Percentiles rank a stretch among this genome's conserved stretches.
Conservation (phyloP, 176 grass and related monocot species). For the Calamus simplicifolius region DNA sequence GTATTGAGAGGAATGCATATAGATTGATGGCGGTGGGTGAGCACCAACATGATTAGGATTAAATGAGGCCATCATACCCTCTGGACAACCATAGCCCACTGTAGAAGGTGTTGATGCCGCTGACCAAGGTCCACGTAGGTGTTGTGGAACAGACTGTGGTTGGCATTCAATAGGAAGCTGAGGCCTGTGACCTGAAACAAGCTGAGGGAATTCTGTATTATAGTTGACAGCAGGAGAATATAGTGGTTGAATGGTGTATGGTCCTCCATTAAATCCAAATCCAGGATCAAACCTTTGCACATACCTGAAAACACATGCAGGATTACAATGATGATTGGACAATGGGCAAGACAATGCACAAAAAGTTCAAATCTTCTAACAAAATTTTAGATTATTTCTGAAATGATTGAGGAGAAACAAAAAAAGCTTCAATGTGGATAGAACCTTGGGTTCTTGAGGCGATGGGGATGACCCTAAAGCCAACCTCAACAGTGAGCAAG, state of each 20-base stretch:
- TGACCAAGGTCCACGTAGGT: conserved; percentile 49
- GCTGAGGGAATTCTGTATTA: conserved; percentile 94
- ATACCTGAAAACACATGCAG: conserved; percentile 36
- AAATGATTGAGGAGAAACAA: too few relatives aligned
- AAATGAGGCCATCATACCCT: conserved; percentile 40
- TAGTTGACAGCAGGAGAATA: conserved; percentile 95
- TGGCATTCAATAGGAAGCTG: conserved; percentile 55
- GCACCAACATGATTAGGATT: conserved; percentile 26
- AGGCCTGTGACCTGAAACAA: conserved; percentile 53
- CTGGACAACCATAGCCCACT: conserved; percentile 40
- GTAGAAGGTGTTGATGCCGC: conserved; percentile 30
- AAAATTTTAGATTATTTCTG: too few relatives aligned
- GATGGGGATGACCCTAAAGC: too few relatives aligned
- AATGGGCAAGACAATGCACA: too few relatives aligned
- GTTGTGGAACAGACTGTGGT: conserved; percentile 36
- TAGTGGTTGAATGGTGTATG: conserved; percentile 73
- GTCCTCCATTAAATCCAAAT: conserved; percentile 75
- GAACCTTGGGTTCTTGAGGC: too few relatives aligned
- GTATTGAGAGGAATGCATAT: conserved; percentile 59
- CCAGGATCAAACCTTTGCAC: conserved; percentile 98
- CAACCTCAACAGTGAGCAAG: too few relatives aligned
- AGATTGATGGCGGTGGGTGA: conserved; percentile 7
- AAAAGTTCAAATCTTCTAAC: too few relatives aligned
- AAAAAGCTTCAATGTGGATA: too few relatives aligned
- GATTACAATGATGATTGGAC: not conserved